phyloP scores from a whole-genome alignment of 2,329 filamentous ascomycete species.

The Tolypocladium sp. region DNA sequence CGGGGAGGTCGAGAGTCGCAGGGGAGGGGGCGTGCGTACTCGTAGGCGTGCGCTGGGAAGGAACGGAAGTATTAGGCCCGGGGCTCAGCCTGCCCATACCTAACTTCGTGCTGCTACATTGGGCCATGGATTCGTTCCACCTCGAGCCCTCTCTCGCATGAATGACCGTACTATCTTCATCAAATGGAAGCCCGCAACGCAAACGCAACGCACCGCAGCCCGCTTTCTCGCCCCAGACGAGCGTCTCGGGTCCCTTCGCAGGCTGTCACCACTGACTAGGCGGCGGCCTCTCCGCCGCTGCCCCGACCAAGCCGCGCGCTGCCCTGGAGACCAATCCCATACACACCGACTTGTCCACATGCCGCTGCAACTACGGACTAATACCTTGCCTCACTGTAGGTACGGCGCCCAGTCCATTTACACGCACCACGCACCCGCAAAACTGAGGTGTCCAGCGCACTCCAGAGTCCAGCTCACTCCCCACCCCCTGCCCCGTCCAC shows the following conservation, averaged over 20 bases:
- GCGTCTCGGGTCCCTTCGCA: neutral
- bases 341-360: neutral
- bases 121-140: neutral
- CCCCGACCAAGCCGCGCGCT: neutral
- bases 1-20: neutral
- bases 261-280: neutral
- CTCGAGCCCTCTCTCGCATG: neutral
- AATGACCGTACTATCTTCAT: neutral
- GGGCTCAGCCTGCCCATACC: neutral
- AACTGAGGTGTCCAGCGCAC: neutral
- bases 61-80: neutral
- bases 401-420: neutral
- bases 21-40: neutral
- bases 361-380: neutral
- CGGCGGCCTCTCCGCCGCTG: neutral
- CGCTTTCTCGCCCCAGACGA: slow-evolving; percentile 7
- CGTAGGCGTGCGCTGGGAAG: neutral
- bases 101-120: neutral
- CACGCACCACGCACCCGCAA: neutral
- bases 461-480: neutral
- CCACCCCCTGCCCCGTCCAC: neutral
- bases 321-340: neutral
- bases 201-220: neutral
- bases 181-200: neutral
- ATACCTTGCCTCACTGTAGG: neutral